Percentiles rank a stretch among this genome's conserved stretches.
Evolutionary conservation across 164 flowering plant species (phyloP).

Genomic region (Aristolochia californica): DNA sequence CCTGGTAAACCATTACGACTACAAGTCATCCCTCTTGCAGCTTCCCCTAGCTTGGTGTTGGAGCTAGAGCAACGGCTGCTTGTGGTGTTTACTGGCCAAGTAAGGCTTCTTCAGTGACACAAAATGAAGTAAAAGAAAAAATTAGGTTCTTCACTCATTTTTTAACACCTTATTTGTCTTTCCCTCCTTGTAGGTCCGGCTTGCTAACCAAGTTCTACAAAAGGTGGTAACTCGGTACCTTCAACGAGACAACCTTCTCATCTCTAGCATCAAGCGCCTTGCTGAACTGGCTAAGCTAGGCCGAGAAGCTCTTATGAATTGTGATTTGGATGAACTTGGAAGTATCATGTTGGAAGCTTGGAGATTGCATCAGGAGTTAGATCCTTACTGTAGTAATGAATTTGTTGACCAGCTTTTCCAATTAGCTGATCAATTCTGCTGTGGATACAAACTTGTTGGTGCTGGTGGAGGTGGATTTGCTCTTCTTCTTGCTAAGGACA

Average conservation of each 20-base stretch:
- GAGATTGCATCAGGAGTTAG: constrained; percentile 96
- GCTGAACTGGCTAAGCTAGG: constrained; percentile 84
- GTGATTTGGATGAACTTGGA: constrained; percentile 74
- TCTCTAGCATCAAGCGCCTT: constrained; percentile 94
- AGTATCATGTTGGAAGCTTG: constrained; percentile 90
- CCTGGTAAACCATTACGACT: constrained; percentile 92
- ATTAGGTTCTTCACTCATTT: neutral
- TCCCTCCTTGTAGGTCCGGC: constrained; percentile 54
- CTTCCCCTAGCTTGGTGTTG: constrained; percentile 52
- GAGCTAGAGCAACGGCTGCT: constrained; percentile 77
- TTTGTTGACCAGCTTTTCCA: constrained; percentile 76
- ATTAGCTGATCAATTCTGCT: constrained; percentile 59
- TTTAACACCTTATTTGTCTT: neutral
- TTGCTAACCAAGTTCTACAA: constrained; percentile 84
- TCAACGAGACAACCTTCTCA: constrained; percentile 69
- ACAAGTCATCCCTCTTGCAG: constrained; percentile 69
- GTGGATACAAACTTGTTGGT: constrained; percentile 96
- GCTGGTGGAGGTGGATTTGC: constrained; percentile 99
- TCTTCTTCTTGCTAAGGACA: constrained; percentile 58
- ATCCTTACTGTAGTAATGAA: constrained; percentile 83
- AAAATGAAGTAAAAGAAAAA: neutral
- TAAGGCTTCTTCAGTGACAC: constrained; percentile 22
- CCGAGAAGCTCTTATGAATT: constrained; percentile 89
- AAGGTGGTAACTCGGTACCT: constrained; percentile 89
- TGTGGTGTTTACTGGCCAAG: constrained; percentile 95